Percentiles rank a stretch among this genome's conserved stretches.
Conservation (phyloP, 192 early-diverging fungal species). For the Phycomyces nitens region DNA sequence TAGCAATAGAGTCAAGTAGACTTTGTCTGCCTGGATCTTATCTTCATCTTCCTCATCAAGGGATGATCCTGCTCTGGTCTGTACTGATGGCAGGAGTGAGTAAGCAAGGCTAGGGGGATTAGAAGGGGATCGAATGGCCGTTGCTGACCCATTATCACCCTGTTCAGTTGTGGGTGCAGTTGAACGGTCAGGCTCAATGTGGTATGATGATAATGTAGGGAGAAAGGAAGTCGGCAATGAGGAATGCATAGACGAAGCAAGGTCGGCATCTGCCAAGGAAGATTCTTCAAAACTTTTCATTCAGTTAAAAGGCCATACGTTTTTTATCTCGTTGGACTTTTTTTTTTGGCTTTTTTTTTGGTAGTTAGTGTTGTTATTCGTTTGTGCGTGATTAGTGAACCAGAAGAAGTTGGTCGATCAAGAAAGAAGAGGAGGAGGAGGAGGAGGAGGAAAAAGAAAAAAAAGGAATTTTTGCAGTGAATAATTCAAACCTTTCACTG, state of each 20-base stretch:
- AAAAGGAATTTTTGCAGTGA: no score
- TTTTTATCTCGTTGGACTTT: no score
- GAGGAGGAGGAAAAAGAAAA: no score
- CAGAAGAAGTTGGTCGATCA: no score
- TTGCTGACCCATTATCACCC: slow-evolving; percentile 6
- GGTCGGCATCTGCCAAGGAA: not conserved
- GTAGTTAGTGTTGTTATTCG: no score
- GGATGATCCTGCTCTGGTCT: not conserved
- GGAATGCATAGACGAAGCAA: not conserved
- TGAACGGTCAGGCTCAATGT: slow-evolving; percentile 1
- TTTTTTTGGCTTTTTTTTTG: no score
- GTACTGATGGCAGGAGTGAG: slow-evolving; percentile 1
- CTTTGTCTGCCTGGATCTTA: not conserved
- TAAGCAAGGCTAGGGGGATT: slow-evolving; percentile 5
- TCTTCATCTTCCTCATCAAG: not conserved
- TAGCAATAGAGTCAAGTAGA: not conserved
- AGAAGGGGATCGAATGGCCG: slow-evolving; percentile 6
- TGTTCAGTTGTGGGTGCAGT: slow-evolving; percentile 3
- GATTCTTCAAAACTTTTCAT: slow-evolving; percentile 3
- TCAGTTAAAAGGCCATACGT: not conserved
- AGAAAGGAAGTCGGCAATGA: slow-evolving; percentile 4
- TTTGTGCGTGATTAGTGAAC: no score
- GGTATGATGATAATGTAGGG: slow-evolving; percentile 3
- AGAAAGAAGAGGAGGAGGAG: no score
- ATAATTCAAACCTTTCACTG: no score